Conservation (phyloP, 805 yeast species). For the Saccharomycopsis sp. region DNA sequence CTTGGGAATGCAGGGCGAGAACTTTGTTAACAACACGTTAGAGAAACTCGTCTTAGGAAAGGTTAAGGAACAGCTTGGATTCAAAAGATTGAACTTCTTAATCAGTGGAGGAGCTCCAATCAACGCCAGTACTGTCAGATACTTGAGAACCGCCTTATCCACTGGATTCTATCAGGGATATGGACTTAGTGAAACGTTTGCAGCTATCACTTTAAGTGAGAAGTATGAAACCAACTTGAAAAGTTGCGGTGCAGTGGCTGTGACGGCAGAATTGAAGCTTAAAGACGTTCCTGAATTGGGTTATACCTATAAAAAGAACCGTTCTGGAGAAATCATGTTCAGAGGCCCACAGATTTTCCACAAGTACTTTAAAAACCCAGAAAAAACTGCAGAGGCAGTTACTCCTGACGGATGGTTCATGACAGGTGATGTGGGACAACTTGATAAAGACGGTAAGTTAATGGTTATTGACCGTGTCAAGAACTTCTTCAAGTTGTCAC, state of each 20-base stretch:
- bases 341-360: slow-evolving; percentile 51
- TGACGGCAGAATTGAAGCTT: slow-evolving; percentile 46
- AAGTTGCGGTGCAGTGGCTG: slow-evolving; percentile 43
- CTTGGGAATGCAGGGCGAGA: slow-evolving; percentile 10
- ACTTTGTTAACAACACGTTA: slow-evolving; percentile 4
- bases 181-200: slow-evolving; percentile 61
- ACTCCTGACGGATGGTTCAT: slow-evolving; percentile 48
- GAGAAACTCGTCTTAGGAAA: slow-evolving; percentile 28
- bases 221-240: slow-evolving; percentile 34
- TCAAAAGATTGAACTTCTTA: slow-evolving; percentile 30
- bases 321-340: slow-evolving; percentile 48
- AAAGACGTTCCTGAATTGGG: slow-evolving; percentile 47
- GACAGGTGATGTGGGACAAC: slow-evolving; percentile 50
- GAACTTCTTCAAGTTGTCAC: slow-evolving; percentile 57
- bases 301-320: slow-evolving; percentile 30
- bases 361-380: slow-evolving; percentile 43
- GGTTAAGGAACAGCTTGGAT: slow-evolving; percentile 33
- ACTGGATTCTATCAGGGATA: slow-evolving; percentile 44
- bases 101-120: slow-evolving; percentile 58
- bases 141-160: slow-evolving; percentile 45
- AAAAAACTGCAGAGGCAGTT: slow-evolving; percentile 41
- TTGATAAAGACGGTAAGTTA: slow-evolving; percentile 33
- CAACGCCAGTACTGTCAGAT: slow-evolving; percentile 44
- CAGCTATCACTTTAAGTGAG: slow-evolving; percentile 40
- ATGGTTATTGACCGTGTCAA: slow-evolving; percentile 55